Evolutionary conservation across 2,329 filamentous ascomycete genomes (phyloP), one percentile per base, ranked within the genome.

Genomic region (Tothia fuscella): DNA sequence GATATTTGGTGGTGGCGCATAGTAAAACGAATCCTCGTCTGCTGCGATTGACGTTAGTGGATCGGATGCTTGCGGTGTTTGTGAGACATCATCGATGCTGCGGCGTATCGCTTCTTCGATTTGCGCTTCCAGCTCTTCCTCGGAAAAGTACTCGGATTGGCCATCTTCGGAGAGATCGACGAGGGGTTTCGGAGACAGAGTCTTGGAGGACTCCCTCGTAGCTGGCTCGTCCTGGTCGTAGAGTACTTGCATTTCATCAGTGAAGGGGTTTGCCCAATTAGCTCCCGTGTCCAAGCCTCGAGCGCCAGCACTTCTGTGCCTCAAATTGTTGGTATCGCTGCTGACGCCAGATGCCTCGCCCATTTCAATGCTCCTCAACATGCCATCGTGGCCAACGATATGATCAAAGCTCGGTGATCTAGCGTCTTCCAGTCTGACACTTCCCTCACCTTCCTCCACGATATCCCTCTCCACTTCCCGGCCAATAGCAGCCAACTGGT

Each of bases 221-320:
- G 40, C 41, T 17, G 58, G 54, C 5, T 62, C 43, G 21, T 59
- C 53, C 28, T 61, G 56, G 49, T 67, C 66, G 25, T 68, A 63
- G 9, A 66, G 58, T 1, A 67, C 54, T 12, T 51, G 55, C 20
- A 54, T 58, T 43, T 64, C 62, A 44, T 70, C 65, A 12, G 57
- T 54, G 48, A 70, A 70, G 4, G 67, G 66, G 39, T 69, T 64
- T 1, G 60, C 58, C 20, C 59, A 59, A 4, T 52, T 51, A 20
- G 64, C 54, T 13, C 66, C 66, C 36, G 56, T 50, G 10, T 56
- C 53, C 48, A 66, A 63, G 4, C 60, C 63, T 33, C 49, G 44
- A 41, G 52, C 51, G 30, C 57, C 59, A 14, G 56, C 56, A 35
- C 55, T 51, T 36, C 56, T 51, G 26, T 42, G 36, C 16, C 45